These are phyloP conservation scores for Hypericum androsaemum DNA, from an alignment of 345 rosid species.

Conservation along the genomic window DNA sequence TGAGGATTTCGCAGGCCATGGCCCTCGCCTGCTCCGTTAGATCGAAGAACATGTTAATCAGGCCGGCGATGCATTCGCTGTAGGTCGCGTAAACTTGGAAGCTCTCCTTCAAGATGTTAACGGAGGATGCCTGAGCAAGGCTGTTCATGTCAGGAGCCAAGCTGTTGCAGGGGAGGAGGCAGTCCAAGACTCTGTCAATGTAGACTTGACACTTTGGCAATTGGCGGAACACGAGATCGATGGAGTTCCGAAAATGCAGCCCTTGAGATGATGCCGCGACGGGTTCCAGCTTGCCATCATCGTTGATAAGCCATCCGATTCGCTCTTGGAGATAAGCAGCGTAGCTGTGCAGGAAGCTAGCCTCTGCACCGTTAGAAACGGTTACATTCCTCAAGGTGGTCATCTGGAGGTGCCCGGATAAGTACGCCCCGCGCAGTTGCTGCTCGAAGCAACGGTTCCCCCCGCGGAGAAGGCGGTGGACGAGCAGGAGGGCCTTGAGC, in stretches of 20 bases:
- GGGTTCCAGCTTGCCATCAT: constrained; percentile 80
- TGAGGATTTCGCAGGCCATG: constrained; percentile 54
- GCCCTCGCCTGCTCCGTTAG: constrained; percentile 49
- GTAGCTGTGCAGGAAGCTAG: constrained; percentile 45
- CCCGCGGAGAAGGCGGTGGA: constrained; percentile 80
- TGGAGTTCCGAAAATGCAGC: constrained; percentile 31
- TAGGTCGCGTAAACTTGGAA: constrained; percentile 58
- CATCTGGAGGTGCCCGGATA: constrained; percentile 70
- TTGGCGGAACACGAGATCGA: constrained; percentile 47
- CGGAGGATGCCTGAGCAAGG: constrained; percentile 49
- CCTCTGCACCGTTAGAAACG: constrained; percentile 13
- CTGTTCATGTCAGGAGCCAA: constrained; percentile 17
- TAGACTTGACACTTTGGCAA: constrained; percentile 60
- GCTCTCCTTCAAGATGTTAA: constrained; percentile 72
- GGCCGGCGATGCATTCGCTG: constrained; percentile 41
- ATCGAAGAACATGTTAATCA: constrained; percentile 51
- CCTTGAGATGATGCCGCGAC: constrained; percentile 33
- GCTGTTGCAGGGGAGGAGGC: constrained; percentile 34
- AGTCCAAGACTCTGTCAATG: constrained; percentile 49
- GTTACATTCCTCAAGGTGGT: constrained; percentile 29
- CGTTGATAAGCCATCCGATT: constrained; percentile 71
- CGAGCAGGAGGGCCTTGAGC: constrained; percentile 60
- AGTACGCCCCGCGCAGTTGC: constrained; percentile 43
- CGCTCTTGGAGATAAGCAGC: constrained; percentile 68
- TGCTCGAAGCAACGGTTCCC: constrained; percentile 66